Conservation (phyloP, 176 grass and related monocot genomes). For the Cenchrus americanus region DNA sequence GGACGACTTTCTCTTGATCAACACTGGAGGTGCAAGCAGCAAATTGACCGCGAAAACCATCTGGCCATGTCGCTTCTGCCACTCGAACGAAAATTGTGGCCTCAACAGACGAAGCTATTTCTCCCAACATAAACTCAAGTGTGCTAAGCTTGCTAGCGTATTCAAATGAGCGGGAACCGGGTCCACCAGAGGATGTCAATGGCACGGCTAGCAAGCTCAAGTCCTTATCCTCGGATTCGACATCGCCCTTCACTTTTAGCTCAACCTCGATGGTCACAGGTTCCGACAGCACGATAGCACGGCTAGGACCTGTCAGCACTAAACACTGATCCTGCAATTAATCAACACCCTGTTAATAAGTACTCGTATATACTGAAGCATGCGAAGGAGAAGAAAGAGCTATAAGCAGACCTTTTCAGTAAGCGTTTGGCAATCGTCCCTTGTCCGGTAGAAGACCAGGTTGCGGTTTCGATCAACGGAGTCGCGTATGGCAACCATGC, state of each 20-base stretch:
- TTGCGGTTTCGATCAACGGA: background rate
- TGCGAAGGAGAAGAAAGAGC: background rate
- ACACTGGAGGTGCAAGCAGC: background rate
- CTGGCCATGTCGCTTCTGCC: background rate
- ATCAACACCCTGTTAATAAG: too few species aligned
- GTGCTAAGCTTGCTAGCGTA: conserved; percentile 2
- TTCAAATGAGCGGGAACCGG: background rate
- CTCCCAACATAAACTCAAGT: background rate
- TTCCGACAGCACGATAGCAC: background rate
- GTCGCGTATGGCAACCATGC: conserved; percentile 1
- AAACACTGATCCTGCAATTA: conserved; percentile 28
- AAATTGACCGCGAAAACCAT: too few species aligned
- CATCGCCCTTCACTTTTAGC: background rate
- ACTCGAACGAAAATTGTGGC: conserved; percentile 7
- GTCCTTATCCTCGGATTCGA: background rate
- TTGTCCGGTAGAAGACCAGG: background rate
- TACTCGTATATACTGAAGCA: background rate
- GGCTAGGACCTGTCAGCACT: conserved; percentile 5
- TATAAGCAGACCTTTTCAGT: background rate
- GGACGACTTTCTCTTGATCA: background rate
- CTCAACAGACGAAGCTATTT: background rate
- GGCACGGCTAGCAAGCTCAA: background rate
- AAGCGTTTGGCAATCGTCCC: background rate
- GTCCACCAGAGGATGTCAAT: background rate
- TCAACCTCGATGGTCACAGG: background rate